These are phyloP conservation scores for Pseudofabraea citricarpa DNA, from an alignment of 2,329 filamentous ascomycete genomes.

Conservation along the genomic window DNA sequence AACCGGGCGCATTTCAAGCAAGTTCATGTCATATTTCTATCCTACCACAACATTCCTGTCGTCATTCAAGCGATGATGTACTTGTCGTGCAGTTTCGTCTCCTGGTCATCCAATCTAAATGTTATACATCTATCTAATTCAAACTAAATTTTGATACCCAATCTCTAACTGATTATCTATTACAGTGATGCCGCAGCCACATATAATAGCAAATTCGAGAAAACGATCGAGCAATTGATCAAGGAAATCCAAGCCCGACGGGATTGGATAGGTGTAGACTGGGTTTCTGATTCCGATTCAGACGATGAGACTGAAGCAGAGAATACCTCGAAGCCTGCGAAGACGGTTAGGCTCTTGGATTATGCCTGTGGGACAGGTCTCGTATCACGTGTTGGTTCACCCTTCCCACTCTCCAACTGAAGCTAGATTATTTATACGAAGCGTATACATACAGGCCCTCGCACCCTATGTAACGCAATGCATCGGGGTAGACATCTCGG, in stretches of 20 bases:
- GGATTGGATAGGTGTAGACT: slow-evolving; percentile 58
- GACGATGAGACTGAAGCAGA: slow-evolving; percentile 22
- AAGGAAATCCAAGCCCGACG: slow-evolving; percentile 46
- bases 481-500: slow-evolving; percentile 65
- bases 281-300: slow-evolving; percentile 36
- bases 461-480: slow-evolving; percentile 58
- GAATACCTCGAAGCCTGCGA: slow-evolving; percentile 9
- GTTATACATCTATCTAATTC: not conserved
- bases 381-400: slow-evolving; percentile 52
- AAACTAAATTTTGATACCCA: not conserved
- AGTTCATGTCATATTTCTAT: slow-evolving; percentile 12
- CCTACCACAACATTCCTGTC: not conserved
- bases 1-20: slow-evolving; percentile 37
- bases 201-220: slow-evolving; percentile 54
- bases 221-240: slow-evolving; percentile 48
- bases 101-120: not conserved
- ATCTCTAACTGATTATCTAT: no score
- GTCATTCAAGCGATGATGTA: not conserved
- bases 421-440: no score
- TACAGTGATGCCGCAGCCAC: slow-evolving; percentile 45
- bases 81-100: no score
- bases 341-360: slow-evolving; percentile 55
- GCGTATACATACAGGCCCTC: slow-evolving; percentile 48
- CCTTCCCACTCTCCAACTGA: no score
- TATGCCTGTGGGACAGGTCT: slow-evolving; percentile 73